Evolutionary conservation across 176 grass and related monocot genomes (phyloP), one percentile per base, ranked within the genome.

Genomic region (Oryza meridionalis): DNA sequence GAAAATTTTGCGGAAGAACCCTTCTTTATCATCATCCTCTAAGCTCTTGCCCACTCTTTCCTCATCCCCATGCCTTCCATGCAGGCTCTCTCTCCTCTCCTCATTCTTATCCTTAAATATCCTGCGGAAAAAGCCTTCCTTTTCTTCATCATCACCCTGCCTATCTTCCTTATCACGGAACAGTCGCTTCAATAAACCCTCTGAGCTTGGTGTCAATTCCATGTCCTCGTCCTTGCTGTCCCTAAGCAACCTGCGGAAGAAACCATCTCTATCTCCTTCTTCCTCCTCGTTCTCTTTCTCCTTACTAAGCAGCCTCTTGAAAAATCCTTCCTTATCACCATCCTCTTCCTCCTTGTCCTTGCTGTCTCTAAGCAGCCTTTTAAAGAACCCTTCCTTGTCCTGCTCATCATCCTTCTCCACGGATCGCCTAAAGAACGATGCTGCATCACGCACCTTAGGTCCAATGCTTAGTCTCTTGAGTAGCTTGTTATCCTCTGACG

Each of bases 21-120:
- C 89, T 55, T 99, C 93, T 77, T 65, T 95, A 11, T 94, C 96
- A 84, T 90, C 89, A 44, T 94, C 93, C 31, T 99, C 96, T 50
- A 86, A 27, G 92, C 75, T 89, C 64, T 83, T 89, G 69, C 78
- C 94, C 9, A 75, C 73, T 80, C 50, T 94, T 63, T 90, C 93
- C 59, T 86, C 88, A 26, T 87, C 85, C 58, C 87, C 89, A 66
- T 89, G 69, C 70, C 84, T 86, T 66, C 69, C 76, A 71, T 75
- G 85, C 46, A 79, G 78, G 81, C 73, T 78, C 11, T 94, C 88
- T 79, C 86, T 88, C 87, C 81, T 94, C 65, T 91, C 96, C 21
- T 99, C 96, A 86, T 79, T 91, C 81, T 98, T 98, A 73, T 98
- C 96, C 74, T 94, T 99, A 76, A 99, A 99, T 55, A 99, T 91